Base-by-base conservation (phyloP, 2,329 filamentous ascomycete genomes). In the Eutypa lata region DNA sequence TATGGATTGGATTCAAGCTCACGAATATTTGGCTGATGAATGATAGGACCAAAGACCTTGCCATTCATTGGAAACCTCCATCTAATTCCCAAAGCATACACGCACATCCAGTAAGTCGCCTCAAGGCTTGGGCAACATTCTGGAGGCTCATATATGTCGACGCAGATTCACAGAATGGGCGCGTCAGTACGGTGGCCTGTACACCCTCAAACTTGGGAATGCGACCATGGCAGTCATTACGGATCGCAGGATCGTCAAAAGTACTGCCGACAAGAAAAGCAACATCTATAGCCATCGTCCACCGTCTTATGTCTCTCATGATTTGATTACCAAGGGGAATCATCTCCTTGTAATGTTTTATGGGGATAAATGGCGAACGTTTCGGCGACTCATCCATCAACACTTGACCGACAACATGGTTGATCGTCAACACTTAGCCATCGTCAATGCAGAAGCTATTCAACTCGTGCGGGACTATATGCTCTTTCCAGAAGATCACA, bases 401-500 rank as follows among this genome's bases (percentile, higher is more conserved):
- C 65, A 71, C 51, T 70, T 78, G 47, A 77, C 70, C 60, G 76
- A 79, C 58, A 66, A 63, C 13, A 69, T 72, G 54, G 67, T 73
- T 16, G 73, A 78, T 35, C 26, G 26, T 31, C 53, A 73, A 7
- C 72, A 81, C 55, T 51, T 74, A 3, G 54, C 63, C 1, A 49
- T 80, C 0, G 67, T 73, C 40, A 67, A 81, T 51, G 78, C 78
- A 1, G 79, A 82, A 59, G 72, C 71, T 0, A 64, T 65, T 2
- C 76, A 80, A 60, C 72, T 80, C 67, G 53, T 79, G 4, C 59
- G 65, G 10, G 78, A 81, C 56, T 75, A 74, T 54, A 53, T 75
- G 16, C 45, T 66, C 0, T 52, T 63, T 1, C 76, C 77, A 0
- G 66, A 71, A 24, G 53, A 74, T n/a, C 69, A 73, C 45, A 78